Base-by-base conservation (phyloP, 768 basidiomycete genomes). In the Boletus bicolor region DNA sequence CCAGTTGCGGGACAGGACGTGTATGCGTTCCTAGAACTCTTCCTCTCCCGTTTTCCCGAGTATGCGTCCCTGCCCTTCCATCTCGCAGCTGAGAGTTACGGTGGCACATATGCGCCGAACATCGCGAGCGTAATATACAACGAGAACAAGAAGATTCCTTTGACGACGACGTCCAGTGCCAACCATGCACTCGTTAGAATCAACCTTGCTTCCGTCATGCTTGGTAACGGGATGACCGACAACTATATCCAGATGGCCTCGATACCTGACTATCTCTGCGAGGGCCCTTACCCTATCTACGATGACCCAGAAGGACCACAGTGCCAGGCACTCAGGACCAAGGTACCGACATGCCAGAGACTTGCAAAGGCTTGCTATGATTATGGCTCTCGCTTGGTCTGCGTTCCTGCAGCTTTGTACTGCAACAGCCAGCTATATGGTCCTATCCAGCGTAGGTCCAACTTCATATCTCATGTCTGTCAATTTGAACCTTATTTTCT, bases 1-100 rank as follows among this genome's bases (percentile, higher is more conserved):
- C 92, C 92, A 5, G 85, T 85, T 21, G 93, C 93, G 3, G 96
- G 91, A 19, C 81, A 89, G 72, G 95, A 98, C 57, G 93, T 99
- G 12, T 87, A 89, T 68, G 86, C 86, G 5, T 92, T 92, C 79
- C 76, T 91, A 44, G 79, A 91, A 62, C 79, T 93, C 42, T 93
- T 93, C 82, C 73, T 91, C 54, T 73, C 75, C n/a, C 79, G 86
- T 41, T 94, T 84, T 78, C 81, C 86, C 6, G 68, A 93, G 69
- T 94, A 91, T 68, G 76, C 86, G 10, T 74, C 73, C 24, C 73
- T 76, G 8, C 82, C 87, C 0, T 89, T 93, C 79, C 89, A 92
- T 66, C 73, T 92, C 58, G 88, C 87, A 19, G 88, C 87, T 0
- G 90, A 91, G 71, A 89, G 86, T 62, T 92, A 91, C 45, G 81